phyloP scores from a whole-genome alignment of 352 stramenopile genomes.

The Aphanomyces euteiches region DNA sequence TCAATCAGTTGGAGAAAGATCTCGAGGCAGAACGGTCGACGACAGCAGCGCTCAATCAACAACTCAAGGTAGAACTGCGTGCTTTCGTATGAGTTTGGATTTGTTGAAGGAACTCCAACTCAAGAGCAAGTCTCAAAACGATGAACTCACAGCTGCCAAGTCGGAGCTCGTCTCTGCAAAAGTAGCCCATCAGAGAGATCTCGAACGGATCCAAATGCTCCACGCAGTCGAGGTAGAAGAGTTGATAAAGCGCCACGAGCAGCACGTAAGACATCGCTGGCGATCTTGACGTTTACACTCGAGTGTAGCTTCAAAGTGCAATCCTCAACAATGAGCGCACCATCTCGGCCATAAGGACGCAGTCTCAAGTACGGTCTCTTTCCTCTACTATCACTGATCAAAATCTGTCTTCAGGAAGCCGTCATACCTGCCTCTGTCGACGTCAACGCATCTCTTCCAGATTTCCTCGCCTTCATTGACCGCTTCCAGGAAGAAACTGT shows the following conservation, averaged over 20 bases:
- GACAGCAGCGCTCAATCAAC: not conserved
- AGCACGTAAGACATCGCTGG: not conserved
- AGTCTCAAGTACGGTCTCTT: not conserved
- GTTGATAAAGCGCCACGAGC: constrained; percentile 21
- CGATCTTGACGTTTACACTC: not conserved
- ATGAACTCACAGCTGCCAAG: not conserved
- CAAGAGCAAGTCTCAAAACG: not conserved
- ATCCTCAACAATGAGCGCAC: constrained; percentile 21
- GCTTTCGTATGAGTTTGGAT: not conserved
- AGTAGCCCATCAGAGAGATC: not conserved
- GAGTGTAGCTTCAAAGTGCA: constrained; percentile 19
- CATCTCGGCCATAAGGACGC: constrained; percentile 7
- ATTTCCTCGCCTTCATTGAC: constrained; percentile 27
- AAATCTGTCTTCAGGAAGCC: not conserved
- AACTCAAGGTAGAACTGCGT: constrained; percentile 11
- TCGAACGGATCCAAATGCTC: constrained; percentile 21
- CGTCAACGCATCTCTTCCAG: not conserved
- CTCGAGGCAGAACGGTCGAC: constrained; percentile 3
- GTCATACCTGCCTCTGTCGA: not conserved
- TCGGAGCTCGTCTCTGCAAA: not conserved
- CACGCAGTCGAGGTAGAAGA: constrained; percentile 24
- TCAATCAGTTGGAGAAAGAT: constrained; percentile 5
- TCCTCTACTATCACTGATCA: not conserved
- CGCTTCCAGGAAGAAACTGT: constrained; percentile 20
- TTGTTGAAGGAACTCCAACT: constrained; percentile 13